Base-by-base conservation (phyloP, 1,284 basidiomycete species). In the Microbotryum lychnidis-dioicae region DNA sequence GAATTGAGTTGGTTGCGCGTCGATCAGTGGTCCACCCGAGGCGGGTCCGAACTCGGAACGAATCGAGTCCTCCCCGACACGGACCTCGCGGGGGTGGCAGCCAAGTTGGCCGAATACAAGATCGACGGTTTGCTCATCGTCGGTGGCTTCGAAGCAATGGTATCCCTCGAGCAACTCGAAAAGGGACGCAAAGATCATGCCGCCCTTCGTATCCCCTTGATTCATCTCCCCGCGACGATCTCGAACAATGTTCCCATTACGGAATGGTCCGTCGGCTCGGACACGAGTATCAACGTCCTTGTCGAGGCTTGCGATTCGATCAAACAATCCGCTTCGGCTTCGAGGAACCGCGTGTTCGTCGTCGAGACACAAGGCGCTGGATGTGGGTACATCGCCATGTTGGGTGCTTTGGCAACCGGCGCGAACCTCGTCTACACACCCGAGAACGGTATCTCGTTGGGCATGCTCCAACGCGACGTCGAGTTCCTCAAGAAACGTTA, bases 171-270 rank as follows among this genome's bases (percentile, higher is more conserved):
- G 69, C 82, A 86, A 53, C 79, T 98, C 58, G 88, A 96, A 72
- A 82, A 87, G 67, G 88, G 84, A 12, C 79, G 92, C 69, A 82
- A 85, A 68, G 76, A 84, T 71, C 96, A 97, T 75, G 89, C 91
- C 21, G 83, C 87, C 56, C 90, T 97, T 80, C 86, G 92, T 70
- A 89, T 97, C 68, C 92, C 92, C 29, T 88, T 96, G 83, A 86
- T 86, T 45, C 91, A 94, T 74, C 79, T 97, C 5, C 92, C 92
- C 2, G 73, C 72, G 33, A 72, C 70, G 46, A 87, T 99, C 73
- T 92, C 89, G 67, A 98, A 98, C 79, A 99, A 99, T 71, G 92
- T 99, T 7, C 94, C 96, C 1, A 76, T 97, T 78, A 97, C 92
- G 61, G 93, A 98, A 75, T 92, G 90, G 76, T 93, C 90, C 74